Base-by-base conservation (phyloP, 2,329 filamentous ascomycete genomes). In the Pseudogymnoascus sp. region DNA sequence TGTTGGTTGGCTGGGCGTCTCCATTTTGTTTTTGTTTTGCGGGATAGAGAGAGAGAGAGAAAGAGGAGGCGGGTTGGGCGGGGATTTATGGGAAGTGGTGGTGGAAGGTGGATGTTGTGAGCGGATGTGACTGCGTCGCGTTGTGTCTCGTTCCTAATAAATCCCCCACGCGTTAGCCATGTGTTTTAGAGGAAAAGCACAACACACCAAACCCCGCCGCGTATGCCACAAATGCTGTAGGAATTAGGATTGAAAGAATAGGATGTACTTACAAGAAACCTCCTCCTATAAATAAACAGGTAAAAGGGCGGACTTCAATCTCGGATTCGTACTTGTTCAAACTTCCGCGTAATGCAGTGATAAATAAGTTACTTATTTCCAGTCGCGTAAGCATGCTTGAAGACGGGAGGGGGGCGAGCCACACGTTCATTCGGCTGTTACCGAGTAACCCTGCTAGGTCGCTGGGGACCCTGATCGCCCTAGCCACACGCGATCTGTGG, bases 401-500 rank as follows among this genome's bases (percentile, higher is more conserved):
- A 53, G 25, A 53, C 31, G 46, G 46, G 46, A 11, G 40, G 25
- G 44, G 40, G 25, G 44, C 10, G n/a, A 34, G 25, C 46, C 46
- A 34, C 46, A 53, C 46, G 46, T 25, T 53, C 46, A 18, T 53
- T 53, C 46, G 46, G 46, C 46, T 53, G 46, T 53, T 53, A 53
- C 46, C 46, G 46, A 53, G 46, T 53, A 53, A 53, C 46, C 46
- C 46, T 53, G 46, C 46, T 53, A 53, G 46, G 46, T 34, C 25
- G 25, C 46, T 6, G 4, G 23, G 46, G 46, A 53, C 46, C 46
- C 25, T 53, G 46, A 53, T 53, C 46, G 46, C 5, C 25, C 44
- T 4, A 50, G 46, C 46, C 46, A 53, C 46, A 53, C 21, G 25
- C 21, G 44, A 46, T 50, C 46, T 53, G 46, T 53, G 46, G 46